Evolutionary conservation across 192 early-diverging fungal species (phyloP).

Genomic region (Coemansia sp.): DNA sequence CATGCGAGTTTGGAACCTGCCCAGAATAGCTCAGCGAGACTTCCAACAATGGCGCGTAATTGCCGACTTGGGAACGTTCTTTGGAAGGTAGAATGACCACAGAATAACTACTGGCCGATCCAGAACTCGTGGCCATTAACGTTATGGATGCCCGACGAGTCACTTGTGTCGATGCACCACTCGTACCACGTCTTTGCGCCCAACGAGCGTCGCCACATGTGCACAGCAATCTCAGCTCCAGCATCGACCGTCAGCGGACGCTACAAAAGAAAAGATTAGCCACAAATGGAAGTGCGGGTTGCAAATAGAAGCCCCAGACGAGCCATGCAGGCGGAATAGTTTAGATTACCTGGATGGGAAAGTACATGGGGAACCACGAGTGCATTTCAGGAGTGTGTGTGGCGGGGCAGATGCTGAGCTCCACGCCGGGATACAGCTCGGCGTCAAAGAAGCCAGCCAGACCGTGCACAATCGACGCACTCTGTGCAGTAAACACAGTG

Average conservation of each 20-base stretch:
- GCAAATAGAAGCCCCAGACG: not conserved
- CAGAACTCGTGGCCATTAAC: slow-evolving; percentile 28
- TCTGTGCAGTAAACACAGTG: slow-evolving; percentile 59
- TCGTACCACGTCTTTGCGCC: slow-evolving; percentile 95
- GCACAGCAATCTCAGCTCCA: slow-evolving; percentile 60
- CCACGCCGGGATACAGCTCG: slow-evolving; percentile 80
- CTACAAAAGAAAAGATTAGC: slow-evolving; percentile 20
- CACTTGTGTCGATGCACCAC: slow-evolving; percentile 64
- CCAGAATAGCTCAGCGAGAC: no score
- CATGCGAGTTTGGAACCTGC: not conserved
- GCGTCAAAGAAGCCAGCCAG: slow-evolving; percentile 97
- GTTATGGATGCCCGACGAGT: slow-evolving; percentile 40
- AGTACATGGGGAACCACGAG: slow-evolving; percentile 98
- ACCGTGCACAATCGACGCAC: slow-evolving; percentile 84
- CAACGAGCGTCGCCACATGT: slow-evolving; percentile 85
- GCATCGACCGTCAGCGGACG: slow-evolving; percentile 69
- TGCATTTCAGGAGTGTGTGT: slow-evolving; percentile 94
- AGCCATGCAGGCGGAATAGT: not conserved
- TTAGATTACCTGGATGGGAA: slow-evolving; percentile 71
- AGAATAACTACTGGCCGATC: slow-evolving; percentile 34
- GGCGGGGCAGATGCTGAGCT: slow-evolving; percentile 74
- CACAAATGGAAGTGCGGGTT: not conserved
- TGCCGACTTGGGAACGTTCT: not conserved
- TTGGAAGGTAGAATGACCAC: not conserved
- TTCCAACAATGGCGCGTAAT: no score